Evolutionary conservation across 306 rosid species (phyloP), one percentile per base, ranked within the genome.

Genomic region (Hippophae tibetana): DNA sequence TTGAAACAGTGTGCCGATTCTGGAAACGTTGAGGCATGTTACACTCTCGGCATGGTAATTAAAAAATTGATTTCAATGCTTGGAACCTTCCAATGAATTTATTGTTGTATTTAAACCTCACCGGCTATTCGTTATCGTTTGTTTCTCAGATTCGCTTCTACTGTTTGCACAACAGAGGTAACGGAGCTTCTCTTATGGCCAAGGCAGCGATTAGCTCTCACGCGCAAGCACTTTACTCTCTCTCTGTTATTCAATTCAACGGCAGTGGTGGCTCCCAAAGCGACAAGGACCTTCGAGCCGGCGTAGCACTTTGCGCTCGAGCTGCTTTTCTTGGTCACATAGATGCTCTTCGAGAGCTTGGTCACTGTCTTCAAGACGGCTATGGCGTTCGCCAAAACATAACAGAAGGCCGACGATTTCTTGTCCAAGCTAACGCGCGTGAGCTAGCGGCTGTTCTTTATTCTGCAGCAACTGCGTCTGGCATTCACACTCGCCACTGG

Each of bases 321-420:
- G 98, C 98, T 0, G 96, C 98, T 0, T 90, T 85, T 50, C 89
- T 90, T 0, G 95, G 95, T 10, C 98, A 90, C 63, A 69, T 90
- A 64, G 98, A 90, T 68, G 96, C 95, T 46, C 80, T 90, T 0
- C 74, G 98, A 0, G 98, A 90, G 70, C 82, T 90, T 0, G 98
- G 98, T 0, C 98, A 90, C 80, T 90, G 98, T 61, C 82, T 90
- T 3, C 96, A 87, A 66, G 98, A 90, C 60, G 98, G 98, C 53
- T 90, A 90, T 78, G 98, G 98, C 10, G 92, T 81, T 40, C 90
- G 89, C 3, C 96, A 83, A 57, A 87, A 85, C 75, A 77, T 87
- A 0, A 55, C 81, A 1, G 98, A 90, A 50, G 98, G 98, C 0
- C 73, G 98, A 1, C 82, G 96, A 0, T 87, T 87, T 51, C 79